Evolutionary conservation across 1,139 yeast genomes (phyloP), one percentile per base, ranked within the genome.

Genomic region (Debaryomyces fabryi): DNA sequence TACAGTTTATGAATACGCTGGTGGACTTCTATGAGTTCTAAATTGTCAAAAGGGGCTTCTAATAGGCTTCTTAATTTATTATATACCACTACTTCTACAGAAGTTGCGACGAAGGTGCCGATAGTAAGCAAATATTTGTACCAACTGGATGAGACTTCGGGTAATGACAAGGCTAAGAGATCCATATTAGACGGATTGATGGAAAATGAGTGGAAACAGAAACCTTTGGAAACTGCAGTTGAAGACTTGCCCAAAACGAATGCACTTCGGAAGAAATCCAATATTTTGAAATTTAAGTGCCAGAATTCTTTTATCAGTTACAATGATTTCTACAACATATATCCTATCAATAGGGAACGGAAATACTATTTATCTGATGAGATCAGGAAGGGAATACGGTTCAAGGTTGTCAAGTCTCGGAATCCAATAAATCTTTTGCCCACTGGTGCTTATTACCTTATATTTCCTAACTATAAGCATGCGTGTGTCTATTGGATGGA

Each of bases 401-500:
- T 74, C 42, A 59, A 60, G 27, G 71, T 74, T 2, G 65, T 80
- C 7, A 76, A 83, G 50, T 76, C 76, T 12, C 63, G 90, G 49
- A 68, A 78, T 50, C 81, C 82, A 0, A 46, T 58, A 2, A 74
- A 68, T 21, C 63, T 85, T 34, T 55, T 67, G 25, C 76, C 79
- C 38, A 65, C 72, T 52, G 74, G 78, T 42, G 73, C 77, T 2
- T 83, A 83, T 59, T 84, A 76, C 58, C 64, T 85, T 35, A 61
- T 80, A 3, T 85, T 85, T 56, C 68, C 71, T 4, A 64, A 68
- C 38, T 62, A 65, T 44, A 67, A 71, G 29, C 78, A 77, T 20
- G 88, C 89, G 0, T 72, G 81, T 25, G 68, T 71, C 3, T 85
- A 77, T 59, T 68, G 67, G 58, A 57, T 70, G 15, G 86, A 82